A percentile compares a stretch with the other conserved stretches of the same genome.
Conservation (phyloP, 345 rosid species). For the Dimocarpus longan region DNA sequence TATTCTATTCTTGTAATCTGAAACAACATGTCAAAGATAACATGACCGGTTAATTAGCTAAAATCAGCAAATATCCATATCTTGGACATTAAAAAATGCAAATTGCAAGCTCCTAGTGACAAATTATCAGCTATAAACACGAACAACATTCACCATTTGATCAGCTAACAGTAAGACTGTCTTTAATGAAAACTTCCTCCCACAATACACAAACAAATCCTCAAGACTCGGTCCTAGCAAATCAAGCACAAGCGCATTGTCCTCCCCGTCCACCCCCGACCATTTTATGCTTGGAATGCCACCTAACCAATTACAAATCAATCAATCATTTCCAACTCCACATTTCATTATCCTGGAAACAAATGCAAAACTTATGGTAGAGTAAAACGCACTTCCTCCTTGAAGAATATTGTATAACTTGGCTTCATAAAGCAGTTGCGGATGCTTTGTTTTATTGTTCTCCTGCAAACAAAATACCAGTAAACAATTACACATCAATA, state of each 20-base stretch:
- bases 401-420: slow-evolving; percentile 75
- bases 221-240: slow-evolving; percentile 95
- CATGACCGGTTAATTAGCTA: neutral
- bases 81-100: neutral
- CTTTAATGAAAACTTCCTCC: slow-evolving; percentile 85
- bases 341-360: neutral
- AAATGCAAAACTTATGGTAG: neutral
- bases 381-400: slow-evolving; percentile 70
- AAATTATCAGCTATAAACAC: neutral
- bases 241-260: slow-evolving; percentile 77
- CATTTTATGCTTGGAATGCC: slow-evolving; percentile 83
- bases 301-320: slow-evolving; percentile 39
- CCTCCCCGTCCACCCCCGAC: slow-evolving; percentile 85
- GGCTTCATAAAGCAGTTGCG: slow-evolving; percentile 88
- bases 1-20: slow-evolving; percentile 83
- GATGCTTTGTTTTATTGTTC: slow-evolving; percentile 82
- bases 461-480: slow-evolving; percentile 45
- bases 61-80: neutral
- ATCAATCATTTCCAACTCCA: neutral
- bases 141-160: slow-evolving; percentile 65
- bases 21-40: neutral
- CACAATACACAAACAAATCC: slow-evolving; percentile 87
- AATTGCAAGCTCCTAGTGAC: neutral
- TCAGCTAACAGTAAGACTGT: slow-evolving; percentile 90
- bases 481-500: neutral